phyloP scores from a whole-genome alignment of 1,284 basidiomycete species.

The Microbotryum violaceum region DNA sequence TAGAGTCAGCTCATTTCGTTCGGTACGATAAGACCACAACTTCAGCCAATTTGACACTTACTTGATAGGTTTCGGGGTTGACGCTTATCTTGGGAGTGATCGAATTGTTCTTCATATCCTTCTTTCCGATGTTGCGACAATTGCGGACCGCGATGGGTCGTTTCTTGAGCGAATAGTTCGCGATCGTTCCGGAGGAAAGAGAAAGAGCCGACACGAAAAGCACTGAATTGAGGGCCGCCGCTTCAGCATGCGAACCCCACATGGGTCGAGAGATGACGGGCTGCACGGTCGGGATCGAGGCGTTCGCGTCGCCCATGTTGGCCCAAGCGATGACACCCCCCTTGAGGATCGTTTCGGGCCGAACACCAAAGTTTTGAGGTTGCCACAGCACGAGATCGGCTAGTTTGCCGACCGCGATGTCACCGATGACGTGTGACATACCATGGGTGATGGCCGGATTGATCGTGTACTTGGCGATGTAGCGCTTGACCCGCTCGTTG shows the following conservation, averaged over 20 bases:
- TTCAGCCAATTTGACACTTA: constrained; percentile 5
- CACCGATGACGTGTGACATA: constrained; percentile 78
- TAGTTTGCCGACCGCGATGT: constrained; percentile 70
- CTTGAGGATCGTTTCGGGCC: constrained; percentile 88
- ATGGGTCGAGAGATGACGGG: constrained; percentile 77
- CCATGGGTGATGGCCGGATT: constrained; percentile 98
- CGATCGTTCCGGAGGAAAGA: constrained; percentile 55
- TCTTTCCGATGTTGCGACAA: constrained; percentile 70
- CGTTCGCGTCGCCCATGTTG: constrained; percentile 46
- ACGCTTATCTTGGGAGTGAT: constrained; percentile 73
- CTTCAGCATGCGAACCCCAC: constrained; percentile 71
- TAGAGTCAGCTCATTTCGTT: neutral
- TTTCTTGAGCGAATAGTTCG: constrained; percentile 67
- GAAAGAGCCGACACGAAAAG: constrained; percentile 76
- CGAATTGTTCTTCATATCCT: constrained; percentile 90
- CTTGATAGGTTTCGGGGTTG: constrained; percentile 76
- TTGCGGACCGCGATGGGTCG: constrained; percentile 63
- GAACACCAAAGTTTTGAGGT: constrained; percentile 82
- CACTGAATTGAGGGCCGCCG: constrained; percentile 71
- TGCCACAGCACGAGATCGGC: constrained; percentile 95
- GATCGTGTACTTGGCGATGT: constrained; percentile 93
- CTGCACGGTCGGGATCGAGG: constrained; percentile 85
- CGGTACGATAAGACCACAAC: neutral
- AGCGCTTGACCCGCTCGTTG: constrained; percentile 91
- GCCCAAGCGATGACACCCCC: constrained; percentile 88